Evolutionary conservation across 106 monocot species (phyloP).

Genomic region (Allium sativum): DNA sequence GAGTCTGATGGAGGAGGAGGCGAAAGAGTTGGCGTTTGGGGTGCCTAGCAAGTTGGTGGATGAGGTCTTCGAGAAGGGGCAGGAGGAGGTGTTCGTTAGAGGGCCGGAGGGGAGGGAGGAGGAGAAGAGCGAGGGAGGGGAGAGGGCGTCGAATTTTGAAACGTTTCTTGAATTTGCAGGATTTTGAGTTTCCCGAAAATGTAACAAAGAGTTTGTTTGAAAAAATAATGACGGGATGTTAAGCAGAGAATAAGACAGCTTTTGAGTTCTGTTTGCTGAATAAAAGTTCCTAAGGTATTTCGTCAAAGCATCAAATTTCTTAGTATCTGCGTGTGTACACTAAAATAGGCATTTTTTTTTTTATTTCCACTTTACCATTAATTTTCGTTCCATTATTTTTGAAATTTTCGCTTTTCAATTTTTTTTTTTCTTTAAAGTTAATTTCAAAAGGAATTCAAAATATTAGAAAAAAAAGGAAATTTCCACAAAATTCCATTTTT

Average conservation of each 20-base stretch:
- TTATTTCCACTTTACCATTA: too few species aligned
- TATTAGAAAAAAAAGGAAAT: too few species aligned
- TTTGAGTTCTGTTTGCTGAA: neutral
- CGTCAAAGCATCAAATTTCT: too few species aligned
- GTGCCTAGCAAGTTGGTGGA: constrained; percentile 23
- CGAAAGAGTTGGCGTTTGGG: constrained; percentile 57
- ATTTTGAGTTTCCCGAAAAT: neutral
- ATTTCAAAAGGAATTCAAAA: too few species aligned
- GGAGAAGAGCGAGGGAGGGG: neutral
- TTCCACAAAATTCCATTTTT: too few species aligned
- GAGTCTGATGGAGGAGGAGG: constrained; percentile 44
- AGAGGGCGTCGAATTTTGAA: neutral
- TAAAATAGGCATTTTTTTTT: too few species aligned
- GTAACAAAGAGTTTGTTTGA: neutral
- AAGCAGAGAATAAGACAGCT: neutral
- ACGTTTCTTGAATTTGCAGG: constrained; percentile 2
- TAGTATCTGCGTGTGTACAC: too few species aligned
- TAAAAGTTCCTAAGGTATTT: neutral
- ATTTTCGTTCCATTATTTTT: too few species aligned
- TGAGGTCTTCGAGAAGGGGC: constrained; percentile 6
- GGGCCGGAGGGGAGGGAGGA: constrained; percentile 15
- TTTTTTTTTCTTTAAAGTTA: too few species aligned
- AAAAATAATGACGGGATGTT: neutral
- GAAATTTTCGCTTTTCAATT: too few species aligned
- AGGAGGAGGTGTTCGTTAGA: constrained; percentile 21